Conservation (phyloP, 2,329 filamentous ascomycete species). For the Xylariaceae sp. region DNA sequence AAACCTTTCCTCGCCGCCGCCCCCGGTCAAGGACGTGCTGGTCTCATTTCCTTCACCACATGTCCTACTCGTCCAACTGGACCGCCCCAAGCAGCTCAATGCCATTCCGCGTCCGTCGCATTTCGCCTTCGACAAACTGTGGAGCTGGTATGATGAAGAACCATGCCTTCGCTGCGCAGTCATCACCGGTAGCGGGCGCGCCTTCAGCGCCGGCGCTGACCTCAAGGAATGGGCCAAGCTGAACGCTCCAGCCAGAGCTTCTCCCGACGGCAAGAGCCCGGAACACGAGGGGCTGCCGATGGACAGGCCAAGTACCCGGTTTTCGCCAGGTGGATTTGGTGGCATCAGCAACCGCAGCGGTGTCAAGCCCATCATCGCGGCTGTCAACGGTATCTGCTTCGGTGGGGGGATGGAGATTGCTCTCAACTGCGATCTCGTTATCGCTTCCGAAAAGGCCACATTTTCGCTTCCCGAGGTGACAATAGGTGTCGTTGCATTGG, state of each 20-base stretch:
- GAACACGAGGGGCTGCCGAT: conserved; percentile 8
- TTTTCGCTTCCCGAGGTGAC: conserved; percentile 71
- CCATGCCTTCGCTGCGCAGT: conserved; percentile 58
- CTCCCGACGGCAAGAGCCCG: neutral
- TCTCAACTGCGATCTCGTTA: conserved; percentile 67
- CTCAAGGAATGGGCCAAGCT: conserved; percentile 58
- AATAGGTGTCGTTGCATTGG: conserved; percentile 66
- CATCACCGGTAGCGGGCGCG: conserved; percentile 58
- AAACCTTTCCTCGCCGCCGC: conserved; percentile 35
- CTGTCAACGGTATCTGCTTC: conserved; percentile 70
- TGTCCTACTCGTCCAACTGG: conserved; percentile 57
- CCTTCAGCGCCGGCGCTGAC: conserved; percentile 67
- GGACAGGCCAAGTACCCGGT: conserved; percentile 22
- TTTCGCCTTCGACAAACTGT: conserved; percentile 45
- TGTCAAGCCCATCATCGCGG: conserved; percentile 72
- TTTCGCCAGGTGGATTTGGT: conserved; percentile 54
- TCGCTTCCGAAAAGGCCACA: conserved; percentile 54
- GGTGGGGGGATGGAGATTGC: conserved; percentile 77
- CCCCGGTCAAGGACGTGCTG: conserved; percentile 37
- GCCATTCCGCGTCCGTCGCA: conserved; percentile 49
- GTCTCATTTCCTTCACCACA: conserved; percentile 50
- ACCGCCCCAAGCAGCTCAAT: conserved; percentile 57
- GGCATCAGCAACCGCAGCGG: conserved; percentile 62
- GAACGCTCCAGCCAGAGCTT: conserved; percentile 2
- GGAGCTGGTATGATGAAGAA: conserved; percentile 60